Evolutionary conservation across 2,329 filamentous ascomycete species (phyloP).

Genomic region (Paecilomyces variotii): DNA sequence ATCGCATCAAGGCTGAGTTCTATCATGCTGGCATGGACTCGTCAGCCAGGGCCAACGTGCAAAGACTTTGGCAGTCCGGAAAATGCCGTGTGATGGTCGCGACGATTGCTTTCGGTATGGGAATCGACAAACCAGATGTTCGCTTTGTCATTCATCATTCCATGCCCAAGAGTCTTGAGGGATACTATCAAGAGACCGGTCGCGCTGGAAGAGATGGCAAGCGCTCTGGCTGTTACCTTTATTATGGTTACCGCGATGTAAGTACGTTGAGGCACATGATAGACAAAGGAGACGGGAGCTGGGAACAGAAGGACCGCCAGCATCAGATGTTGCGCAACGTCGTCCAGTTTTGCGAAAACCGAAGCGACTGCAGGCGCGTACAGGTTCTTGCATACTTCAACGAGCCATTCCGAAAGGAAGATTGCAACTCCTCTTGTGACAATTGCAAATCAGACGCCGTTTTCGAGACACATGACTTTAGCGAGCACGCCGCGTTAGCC

Average conservation of each 20-base stretch:
- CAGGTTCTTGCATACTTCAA: constrained; percentile 93
- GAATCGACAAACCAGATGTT: constrained; percentile 97
- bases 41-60: constrained; percentile 60
- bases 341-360: constrained; percentile 82
- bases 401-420: constrained; percentile 64
- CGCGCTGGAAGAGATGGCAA: constrained; percentile 88
- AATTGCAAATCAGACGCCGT: constrained; percentile 70
- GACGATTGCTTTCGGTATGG: constrained; percentile 98
- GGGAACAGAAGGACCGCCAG: constrained; percentile 76
- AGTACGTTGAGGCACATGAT: constrained; percentile 72
- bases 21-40: constrained; percentile 77
- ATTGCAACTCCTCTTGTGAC: constrained; percentile 74
- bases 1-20: constrained; percentile 65
- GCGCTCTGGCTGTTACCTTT: constrained; percentile 81
- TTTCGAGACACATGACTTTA: constrained; percentile 71
- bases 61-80: constrained; percentile 75
- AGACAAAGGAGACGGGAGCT: constrained; percentile 64
- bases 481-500: constrained; percentile 62
- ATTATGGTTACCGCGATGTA: constrained; percentile 74
- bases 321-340: constrained; percentile 78
- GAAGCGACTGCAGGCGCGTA: constrained; percentile 74
- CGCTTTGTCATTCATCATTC: constrained; percentile 93
- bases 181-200: constrained; percentile 97
- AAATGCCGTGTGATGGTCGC: constrained; percentile 83
- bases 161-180: constrained; percentile 89